phyloP scores from a whole-genome alignment of 331 rosid species.

The Prunus yedoensis region DNA sequence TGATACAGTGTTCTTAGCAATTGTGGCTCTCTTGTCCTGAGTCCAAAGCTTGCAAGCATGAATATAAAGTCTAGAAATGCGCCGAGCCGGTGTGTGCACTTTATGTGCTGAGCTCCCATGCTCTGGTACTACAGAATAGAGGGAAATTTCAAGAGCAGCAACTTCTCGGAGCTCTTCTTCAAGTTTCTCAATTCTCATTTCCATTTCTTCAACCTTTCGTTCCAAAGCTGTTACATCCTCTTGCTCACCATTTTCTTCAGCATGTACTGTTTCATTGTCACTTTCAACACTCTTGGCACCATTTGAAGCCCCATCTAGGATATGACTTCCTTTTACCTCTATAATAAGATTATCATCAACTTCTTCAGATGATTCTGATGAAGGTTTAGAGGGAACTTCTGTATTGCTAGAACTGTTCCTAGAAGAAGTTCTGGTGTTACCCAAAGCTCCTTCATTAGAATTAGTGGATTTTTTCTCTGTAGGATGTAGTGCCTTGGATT shows the following conservation, averaged over 20 bases:
- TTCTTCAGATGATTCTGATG: conserved; percentile 60
- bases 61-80: conserved; percentile 83
- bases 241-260: conserved; percentile 49
- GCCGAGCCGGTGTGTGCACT: conserved; percentile 99
- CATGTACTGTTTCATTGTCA: conserved; percentile 37
- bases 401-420: conserved; percentile 33
- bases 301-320: conserved; percentile 52
- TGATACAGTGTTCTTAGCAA: conserved; percentile 76
- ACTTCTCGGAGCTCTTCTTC: conserved; percentile 97
- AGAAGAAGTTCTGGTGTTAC: conserved; percentile 36
- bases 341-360: conserved; percentile 47
- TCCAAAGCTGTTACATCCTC: conserved; percentile 37
- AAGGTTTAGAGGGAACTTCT: conserved; percentile 41
- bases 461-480: conserved; percentile 41
- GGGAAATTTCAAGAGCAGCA: conserved; percentile 93
- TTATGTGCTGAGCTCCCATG: conserved; percentile 98
- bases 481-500: conserved; percentile 30
- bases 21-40: conserved; percentile 58
- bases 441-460: conserved; percentile 38
- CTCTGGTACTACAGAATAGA: conserved; percentile 90
- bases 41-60: conserved; percentile 87
- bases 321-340: conserved; percentile 43
- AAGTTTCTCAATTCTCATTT: conserved; percentile 68
- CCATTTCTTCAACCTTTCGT: conserved; percentile 72
- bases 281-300: conserved; percentile 44